These are phyloP conservation scores for Morella rubra DNA, from an alignment of 306 rosid species.

Conservation along the genomic window DNA sequence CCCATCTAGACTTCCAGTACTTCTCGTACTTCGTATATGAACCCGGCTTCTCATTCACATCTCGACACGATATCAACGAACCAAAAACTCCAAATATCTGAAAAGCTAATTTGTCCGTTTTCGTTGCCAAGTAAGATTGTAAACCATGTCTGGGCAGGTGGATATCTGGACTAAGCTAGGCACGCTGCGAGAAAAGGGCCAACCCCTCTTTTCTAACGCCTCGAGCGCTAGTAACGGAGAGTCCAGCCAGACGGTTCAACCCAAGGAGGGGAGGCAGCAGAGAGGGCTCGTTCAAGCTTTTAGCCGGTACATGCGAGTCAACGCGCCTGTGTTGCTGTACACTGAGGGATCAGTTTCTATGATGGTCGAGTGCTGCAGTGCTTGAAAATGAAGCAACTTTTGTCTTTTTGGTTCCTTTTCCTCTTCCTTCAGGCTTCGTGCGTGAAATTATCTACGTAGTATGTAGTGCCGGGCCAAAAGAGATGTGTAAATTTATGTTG, in stretches of 20 bases:
- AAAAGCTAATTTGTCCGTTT: neutral
- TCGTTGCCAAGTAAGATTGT: neutral
- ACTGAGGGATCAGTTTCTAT: conserved; percentile 70
- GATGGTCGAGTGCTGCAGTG: conserved; percentile 49
- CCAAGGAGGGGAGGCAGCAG: conserved; percentile 35
- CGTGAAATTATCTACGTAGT: no score
- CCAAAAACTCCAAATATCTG: no score
- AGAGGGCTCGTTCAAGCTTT: conserved; percentile 22
- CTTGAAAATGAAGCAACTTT: conserved; percentile 29
- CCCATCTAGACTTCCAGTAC: no score
- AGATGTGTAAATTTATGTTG: no score
- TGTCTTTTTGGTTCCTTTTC: neutral
- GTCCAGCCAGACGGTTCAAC: conserved; percentile 19
- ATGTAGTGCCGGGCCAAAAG: no score
- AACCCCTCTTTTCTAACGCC: conserved; percentile 10
- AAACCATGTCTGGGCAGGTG: conserved; percentile 49
- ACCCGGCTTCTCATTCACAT: no score
- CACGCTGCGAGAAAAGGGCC: conserved; percentile 45
- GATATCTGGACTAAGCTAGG: conserved; percentile 56
- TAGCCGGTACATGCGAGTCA: conserved; percentile 25
- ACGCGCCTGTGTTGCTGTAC: conserved; percentile 29
- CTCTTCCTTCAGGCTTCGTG: neutral
- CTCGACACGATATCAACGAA: no score
- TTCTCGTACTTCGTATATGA: no score
- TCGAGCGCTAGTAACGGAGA: conserved; percentile 16